Evolutionary conservation across 371 early-diverging fungal genomes (phyloP).

Genomic region (Circinella minor): DNA sequence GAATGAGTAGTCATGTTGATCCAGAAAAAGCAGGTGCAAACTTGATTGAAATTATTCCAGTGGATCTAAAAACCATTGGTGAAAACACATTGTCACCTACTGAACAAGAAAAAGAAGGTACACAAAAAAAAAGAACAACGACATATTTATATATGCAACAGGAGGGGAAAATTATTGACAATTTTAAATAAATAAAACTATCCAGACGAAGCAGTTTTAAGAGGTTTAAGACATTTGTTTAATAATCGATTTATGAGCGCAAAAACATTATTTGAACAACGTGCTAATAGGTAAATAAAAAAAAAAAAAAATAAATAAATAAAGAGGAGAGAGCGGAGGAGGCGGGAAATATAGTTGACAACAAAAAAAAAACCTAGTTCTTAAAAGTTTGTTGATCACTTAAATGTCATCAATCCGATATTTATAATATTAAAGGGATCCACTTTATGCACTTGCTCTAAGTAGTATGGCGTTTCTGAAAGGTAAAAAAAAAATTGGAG

Average conservation of each 20-base stretch:
- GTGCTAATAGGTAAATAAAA: conserved; percentile 28
- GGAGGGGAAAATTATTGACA: not conserved
- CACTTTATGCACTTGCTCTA: conserved; percentile 47
- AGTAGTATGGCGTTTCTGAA: conserved; percentile 57
- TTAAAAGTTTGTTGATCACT: no score
- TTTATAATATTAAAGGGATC: conserved; percentile 31
- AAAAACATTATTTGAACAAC: conserved; percentile 39
- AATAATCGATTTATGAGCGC: conserved; percentile 53
- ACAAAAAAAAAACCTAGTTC: no score
- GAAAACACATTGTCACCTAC: conserved; percentile 49
- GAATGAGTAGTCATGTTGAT: conserved; percentile 8
- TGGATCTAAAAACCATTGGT: conserved; percentile 25
- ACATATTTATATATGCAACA: no score
- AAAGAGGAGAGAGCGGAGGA: not conserved
- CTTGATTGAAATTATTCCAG: conserved; percentile 19
- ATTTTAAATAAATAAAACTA: not conserved
- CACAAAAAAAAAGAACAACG: not conserved
- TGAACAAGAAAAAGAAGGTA: conserved; percentile 61
- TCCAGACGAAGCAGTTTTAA: conserved; percentile 32
- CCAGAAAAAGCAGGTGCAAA: conserved; percentile 24
- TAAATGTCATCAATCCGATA: not conserved
- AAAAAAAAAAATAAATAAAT: no score
- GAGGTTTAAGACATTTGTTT: conserved; percentile 38
- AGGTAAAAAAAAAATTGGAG: conserved; percentile 28
- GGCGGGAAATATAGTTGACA: no score